These are phyloP conservation scores for Nitzschia inconspicua DNA, from an alignment of 108 stramenopile genomes.

Conservation along the genomic window DNA sequence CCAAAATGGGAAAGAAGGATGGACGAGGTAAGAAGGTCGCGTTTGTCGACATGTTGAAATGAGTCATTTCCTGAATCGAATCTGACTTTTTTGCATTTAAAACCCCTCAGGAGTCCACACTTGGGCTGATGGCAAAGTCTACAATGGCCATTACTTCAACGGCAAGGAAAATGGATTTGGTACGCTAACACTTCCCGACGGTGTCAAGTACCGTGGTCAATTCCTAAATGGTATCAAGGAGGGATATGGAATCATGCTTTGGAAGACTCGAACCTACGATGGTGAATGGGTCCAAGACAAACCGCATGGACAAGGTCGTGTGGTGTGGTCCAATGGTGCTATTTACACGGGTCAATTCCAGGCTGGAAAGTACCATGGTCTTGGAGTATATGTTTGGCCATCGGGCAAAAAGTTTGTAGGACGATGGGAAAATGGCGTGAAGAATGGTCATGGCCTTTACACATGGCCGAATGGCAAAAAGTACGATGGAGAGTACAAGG, in stretches of 20 bases:
- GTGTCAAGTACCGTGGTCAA: constrained; percentile 43
- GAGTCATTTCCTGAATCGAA: not conserved
- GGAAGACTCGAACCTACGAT: constrained; percentile 39
- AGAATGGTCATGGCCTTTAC: constrained; percentile 31
- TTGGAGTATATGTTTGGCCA: constrained; percentile 33
- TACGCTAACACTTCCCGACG: constrained; percentile 34
- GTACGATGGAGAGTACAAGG: constrained; percentile 39
- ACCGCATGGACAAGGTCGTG: constrained; percentile 39
- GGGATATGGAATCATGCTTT: constrained; percentile 45
- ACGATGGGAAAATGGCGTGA: constrained; percentile 32
- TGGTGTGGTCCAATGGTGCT: constrained; percentile 45
- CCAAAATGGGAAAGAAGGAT: constrained; percentile 39
- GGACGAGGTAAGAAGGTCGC: constrained; percentile 17
- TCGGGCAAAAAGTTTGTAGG: constrained; percentile 42
- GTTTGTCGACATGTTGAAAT: not conserved
- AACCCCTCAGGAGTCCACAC: constrained; percentile 21
- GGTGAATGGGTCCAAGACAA: constrained; percentile 41
- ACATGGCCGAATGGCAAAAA: constrained; percentile 34
- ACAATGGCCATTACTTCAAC: constrained; percentile 39
- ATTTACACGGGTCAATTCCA: constrained; percentile 41
- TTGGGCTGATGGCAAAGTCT: constrained; percentile 36
- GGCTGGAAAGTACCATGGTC: constrained; percentile 39
- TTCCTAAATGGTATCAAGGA: constrained; percentile 34
- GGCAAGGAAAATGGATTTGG: constrained; percentile 56
- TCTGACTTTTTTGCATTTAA: not conserved